Evolutionary conservation across 257 asterid genomes (phyloP).

Genomic region (Osmanthus fragrans): DNA sequence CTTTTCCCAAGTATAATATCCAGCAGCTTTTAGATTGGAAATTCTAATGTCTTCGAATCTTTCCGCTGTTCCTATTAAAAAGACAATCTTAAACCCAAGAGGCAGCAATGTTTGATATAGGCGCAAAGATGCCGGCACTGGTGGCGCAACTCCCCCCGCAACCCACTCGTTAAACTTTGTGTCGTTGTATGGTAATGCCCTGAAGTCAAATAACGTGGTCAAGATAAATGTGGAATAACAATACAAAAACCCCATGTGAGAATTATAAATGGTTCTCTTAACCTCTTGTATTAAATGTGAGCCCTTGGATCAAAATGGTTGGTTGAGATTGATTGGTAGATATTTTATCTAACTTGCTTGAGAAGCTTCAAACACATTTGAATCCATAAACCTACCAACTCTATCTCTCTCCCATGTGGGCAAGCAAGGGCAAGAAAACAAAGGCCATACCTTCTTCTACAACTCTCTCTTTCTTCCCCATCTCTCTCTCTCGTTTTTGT

Average conservation of each 20-base stretch:
- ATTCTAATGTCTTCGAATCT: conserved; percentile 19
- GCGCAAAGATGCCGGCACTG: conserved; percentile 36
- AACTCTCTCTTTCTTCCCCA: no score
- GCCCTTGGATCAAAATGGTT: no score
- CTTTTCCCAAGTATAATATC: conserved; percentile 45
- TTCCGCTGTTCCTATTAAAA: conserved; percentile 40
- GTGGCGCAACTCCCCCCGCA: conserved; percentile 43
- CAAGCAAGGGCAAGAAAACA: no score
- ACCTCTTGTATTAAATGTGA: no score
- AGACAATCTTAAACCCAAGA: conserved; percentile 38
- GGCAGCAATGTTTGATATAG: conserved; percentile 34
- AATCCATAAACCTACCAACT: no score
- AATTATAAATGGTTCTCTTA: no score
- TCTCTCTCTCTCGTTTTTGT: no score
- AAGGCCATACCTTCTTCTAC: no score
- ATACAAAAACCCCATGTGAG: neutral
- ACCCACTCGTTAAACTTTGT: conserved; percentile 48
- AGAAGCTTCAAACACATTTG: no score
- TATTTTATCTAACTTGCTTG: no score
- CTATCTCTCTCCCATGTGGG: no score
- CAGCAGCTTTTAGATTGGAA: conserved; percentile 38
- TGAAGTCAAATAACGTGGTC: conserved; percentile 1
- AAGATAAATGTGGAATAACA: neutral
- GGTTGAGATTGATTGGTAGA: no score
- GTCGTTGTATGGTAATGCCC: conserved; percentile 39